Base-by-base conservation (phyloP, 108 stramenopile genomes). In the Chaetoceros tenuissimus region DNA sequence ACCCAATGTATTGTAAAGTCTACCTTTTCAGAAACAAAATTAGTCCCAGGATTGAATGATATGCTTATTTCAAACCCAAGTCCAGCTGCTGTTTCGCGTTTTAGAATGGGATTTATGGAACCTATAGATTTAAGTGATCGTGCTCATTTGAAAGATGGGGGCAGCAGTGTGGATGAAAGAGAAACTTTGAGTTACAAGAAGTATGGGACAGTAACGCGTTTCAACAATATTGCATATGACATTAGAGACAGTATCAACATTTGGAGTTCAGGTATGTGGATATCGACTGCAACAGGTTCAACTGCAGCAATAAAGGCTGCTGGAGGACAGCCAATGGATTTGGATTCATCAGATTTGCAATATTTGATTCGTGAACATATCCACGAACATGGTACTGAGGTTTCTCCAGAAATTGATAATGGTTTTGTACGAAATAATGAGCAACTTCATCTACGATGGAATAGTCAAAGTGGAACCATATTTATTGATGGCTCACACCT, bases 1-100 rank as follows among this genome's bases (percentile, higher is more conserved):
- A 88, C 96, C 30, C 89, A 91, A 25, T 88, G 91, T 51, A 70
- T 89, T 40, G 91, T 97, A 46, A 87, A 92, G 53, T 77, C 81
- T 5, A 91, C 95, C 2, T 92, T 96, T 72, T 93, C 91, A 0
- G 97, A 97, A 73, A 96, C 95, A 23, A 74, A 75, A 23, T 75
- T 97, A 1, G 94, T 95, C 8, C 97, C 97, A 10, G 91, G 94
- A 3, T 65, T 97, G 59, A 97, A 97, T 73, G 97, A 97, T 74
- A 66, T 97, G 47, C 73, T 97, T 19, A 74, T 97, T 48, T 77
- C 96, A n/a, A 93, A 97, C 72, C 94, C 96, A 0, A 85, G 70
- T 57, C 96, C 96, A 3, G 96, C 92, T 0, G 88, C 92, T 3
- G 94, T 97, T 2, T 76, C 73, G 60, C 88, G 96, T 20, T 97